Base-by-base conservation (phyloP, 495 filamentous ascomycete genomes). In the Neurospora sp. region DNA sequence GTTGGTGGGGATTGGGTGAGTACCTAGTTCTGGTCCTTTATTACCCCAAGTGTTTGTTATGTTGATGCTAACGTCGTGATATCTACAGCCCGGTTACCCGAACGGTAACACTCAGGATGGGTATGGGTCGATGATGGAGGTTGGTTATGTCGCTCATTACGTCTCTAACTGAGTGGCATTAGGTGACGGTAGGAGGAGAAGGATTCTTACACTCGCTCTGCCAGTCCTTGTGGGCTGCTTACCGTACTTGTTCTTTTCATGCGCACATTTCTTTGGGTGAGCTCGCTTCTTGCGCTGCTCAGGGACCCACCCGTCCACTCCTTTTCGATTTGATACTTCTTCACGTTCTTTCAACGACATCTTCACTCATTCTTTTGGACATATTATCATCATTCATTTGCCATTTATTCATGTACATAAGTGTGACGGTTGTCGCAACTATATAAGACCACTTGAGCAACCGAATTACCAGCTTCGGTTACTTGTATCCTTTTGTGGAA, bases 1-100 rank as follows among this genome's bases (percentile, higher is more conserved):
- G 85, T 87, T 69, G 85, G 86, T 8, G 86, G 85, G 1, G 71
- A 74, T 71, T 87, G 83, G 81, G 84, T 85, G 75, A 75, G 83
- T 81, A 37, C 6, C 35, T 81, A 71, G 20, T 53, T 22, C 42
- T 45, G 42, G 18, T 72, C 59, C 27, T 39, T 35, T 14, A 71
- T 69, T 72, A n/a, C 27, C 31, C 61, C 16, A 45, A 45, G 3
- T 3, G 44, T 9, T 8, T 3, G 44, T 9, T 8, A 3, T 12
- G 40, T 20, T 5, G 20, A 3, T 73, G 42, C 70, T 73, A 14
- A 75, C 44, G 12, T 71, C 16, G 16, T 41, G 35, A n/a, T 45
- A 69, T 27, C 7, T 59, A 39, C 69, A 85, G 83, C 82, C 83
- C 72, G 82, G 82, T 8, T 68, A 78, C 16, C 83, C 83, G 6